A percentile compares a stretch with the other conserved stretches of the same genome.
phyloP scores from a whole-genome alignment of 768 basidiomycete species.

The Collybiopsis luxurians region DNA sequence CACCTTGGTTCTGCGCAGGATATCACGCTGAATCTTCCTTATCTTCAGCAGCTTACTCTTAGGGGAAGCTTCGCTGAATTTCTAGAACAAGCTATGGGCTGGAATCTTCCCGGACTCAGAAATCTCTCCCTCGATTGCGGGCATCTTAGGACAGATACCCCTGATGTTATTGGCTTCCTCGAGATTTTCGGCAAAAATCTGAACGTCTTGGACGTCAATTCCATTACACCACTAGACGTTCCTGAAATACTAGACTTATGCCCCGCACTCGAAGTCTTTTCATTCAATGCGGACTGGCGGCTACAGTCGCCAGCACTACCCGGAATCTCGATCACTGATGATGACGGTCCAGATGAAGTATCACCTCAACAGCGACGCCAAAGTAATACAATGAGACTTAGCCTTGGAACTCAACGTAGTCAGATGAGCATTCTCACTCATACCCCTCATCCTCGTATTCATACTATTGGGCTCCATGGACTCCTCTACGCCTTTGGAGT shows the following conservation, averaged over 20 bases:
- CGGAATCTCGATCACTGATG: neutral
- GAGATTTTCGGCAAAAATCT: constrained; percentile 54
- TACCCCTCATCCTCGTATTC: constrained; percentile 54
- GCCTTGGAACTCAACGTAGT: constrained; percentile 1
- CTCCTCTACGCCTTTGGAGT: constrained; percentile 69
- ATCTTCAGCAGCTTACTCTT: constrained; percentile 62
- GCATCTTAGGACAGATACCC: constrained; percentile 30
- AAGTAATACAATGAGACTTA: constrained; percentile 2
- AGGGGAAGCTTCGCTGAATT: constrained; percentile 61
- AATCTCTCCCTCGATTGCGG: constrained; percentile 57
- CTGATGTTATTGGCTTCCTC: constrained; percentile 62
- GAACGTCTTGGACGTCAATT: constrained; percentile 63
- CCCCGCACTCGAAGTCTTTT: constrained; percentile 57
- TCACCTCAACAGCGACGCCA: constrained; percentile 11
- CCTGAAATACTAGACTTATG: constrained; percentile 61
- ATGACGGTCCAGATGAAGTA: constrained; percentile 10
- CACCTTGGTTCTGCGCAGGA: constrained; percentile 61
- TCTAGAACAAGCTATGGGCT: constrained; percentile 65
- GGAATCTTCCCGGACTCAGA: constrained; percentile 61
- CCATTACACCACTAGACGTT: constrained; percentile 54
- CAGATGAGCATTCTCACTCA: constrained; percentile 23
- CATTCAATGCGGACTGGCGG: constrained; percentile 78
- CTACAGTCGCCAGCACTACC: constrained; percentile 20
- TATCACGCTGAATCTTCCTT: constrained; percentile 49
- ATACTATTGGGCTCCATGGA: constrained; percentile 66